phyloP scores from a whole-genome alignment of 139 green algal genomes.

The Picochlorum costavermella region DNA sequence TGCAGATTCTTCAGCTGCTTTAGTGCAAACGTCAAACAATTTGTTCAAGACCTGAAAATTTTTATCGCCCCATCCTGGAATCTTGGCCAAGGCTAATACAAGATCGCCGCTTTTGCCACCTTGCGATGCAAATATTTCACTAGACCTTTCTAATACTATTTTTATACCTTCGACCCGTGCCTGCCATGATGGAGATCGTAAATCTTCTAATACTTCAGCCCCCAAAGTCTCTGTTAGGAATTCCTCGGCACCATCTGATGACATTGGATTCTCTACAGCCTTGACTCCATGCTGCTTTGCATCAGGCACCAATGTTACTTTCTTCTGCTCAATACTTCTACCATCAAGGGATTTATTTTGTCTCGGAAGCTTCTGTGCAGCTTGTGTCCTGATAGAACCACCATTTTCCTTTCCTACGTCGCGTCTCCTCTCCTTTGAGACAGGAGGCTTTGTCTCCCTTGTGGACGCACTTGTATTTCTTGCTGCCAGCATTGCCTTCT shows the following conservation, averaged over 20 bases:
- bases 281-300: conserved; percentile 7
- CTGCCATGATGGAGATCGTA: conserved; percentile 81
- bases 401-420: not conserved
- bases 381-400: not conserved
- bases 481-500: conserved; percentile 54
- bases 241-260: conserved; percentile 39
- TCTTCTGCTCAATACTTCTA: not conserved
- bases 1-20: conserved; percentile 27
- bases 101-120: conserved; percentile 32
- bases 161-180: conserved; percentile 72
- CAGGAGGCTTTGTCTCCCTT: not conserved
- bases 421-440: not conserved
- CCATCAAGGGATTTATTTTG: not conserved
- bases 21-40: conserved; percentile 71
- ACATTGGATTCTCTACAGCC: not conserved
- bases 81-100: conserved; percentile 48
- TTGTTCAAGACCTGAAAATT: conserved; percentile 96
- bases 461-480: not conserved
- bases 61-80: conserved; percentile 87
- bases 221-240: conserved; percentile 46
- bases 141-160: conserved; percentile 29
- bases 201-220: conserved; percentile 38
- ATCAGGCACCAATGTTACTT: conserved; percentile 12
- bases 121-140: conserved; percentile 22
- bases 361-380: not conserved